Conservation (phyloP, 2,329 filamentous ascomycete species). For the Verticillium longisporum region DNA sequence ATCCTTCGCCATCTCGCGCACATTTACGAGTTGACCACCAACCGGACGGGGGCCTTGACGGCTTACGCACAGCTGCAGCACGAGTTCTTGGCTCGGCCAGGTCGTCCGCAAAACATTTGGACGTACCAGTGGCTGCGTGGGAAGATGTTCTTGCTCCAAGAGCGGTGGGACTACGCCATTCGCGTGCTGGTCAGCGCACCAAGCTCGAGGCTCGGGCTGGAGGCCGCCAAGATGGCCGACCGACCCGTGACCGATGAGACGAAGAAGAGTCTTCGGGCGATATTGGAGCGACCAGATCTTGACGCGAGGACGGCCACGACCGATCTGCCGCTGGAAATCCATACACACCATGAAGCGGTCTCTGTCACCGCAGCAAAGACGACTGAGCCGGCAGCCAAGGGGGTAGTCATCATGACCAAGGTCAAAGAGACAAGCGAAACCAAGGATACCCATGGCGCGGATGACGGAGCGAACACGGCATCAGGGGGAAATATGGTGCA, state of each 20-base stretch:
- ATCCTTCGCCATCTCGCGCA: slow-evolving; percentile 10
- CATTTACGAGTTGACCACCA: slow-evolving; percentile 7
- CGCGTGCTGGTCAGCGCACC: slow-evolving; percentile 9
- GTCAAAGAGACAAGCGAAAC: background rate
- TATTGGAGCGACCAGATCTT: background rate
- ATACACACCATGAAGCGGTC: background rate
- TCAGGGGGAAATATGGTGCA: slow-evolving; percentile 6
- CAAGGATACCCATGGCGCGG: background rate
- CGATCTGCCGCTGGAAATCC: background rate
- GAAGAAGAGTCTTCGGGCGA: background rate
- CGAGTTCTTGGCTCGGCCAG: slow-evolving; percentile 7
- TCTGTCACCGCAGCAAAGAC: background rate
- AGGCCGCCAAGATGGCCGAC: background rate
- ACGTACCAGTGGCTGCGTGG: slow-evolving; percentile 10
- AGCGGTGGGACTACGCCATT: slow-evolving; percentile 8
- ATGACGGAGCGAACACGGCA: background rate
- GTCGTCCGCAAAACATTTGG: slow-evolving; percentile 7
- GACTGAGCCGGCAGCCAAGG: background rate
- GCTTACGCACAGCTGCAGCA: slow-evolving; percentile 11
- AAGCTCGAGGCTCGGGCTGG: slow-evolving; percentile 4
- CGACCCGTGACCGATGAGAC: background rate
- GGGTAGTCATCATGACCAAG: background rate
- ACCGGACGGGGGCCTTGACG: slow-evolving; percentile 6
- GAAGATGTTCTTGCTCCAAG: slow-evolving; percentile 12
- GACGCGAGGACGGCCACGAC: background rate